Base-by-base conservation (phyloP, 352 stramenopile species). In the Pythium brachiatum region DNA sequence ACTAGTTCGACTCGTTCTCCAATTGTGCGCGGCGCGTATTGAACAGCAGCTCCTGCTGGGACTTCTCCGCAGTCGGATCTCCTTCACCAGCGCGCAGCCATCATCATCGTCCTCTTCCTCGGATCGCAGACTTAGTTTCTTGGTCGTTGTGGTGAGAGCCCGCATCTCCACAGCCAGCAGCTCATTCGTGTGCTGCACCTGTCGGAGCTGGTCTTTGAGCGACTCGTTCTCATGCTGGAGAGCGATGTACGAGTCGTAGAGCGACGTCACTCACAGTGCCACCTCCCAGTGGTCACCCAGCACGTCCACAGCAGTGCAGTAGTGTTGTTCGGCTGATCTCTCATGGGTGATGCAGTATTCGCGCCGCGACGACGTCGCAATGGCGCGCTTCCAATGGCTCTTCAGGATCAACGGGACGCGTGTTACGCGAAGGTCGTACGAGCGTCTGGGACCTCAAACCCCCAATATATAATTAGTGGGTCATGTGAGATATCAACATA, bases 191-290 rank as follows among this genome's bases (percentile, higher is more conserved):
- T 72, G 71, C 32, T 72, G 48, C 25, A 81, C 43, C 41, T 73
- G 46, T 2, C 46, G 31, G 15, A 78, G 53, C n/a, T 78, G 51
- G 11, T 57, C 66, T 7, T 76, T 72, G 13, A 86, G 62, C 50
- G 61, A 27, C 6, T 80, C 74, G 44, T 81, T 83, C 50, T 87
- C 78, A 23, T 76, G 69, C 64, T 90, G 76, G 27, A 90, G 34
- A 38, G 81, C 70, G 15, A 86, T 73, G 60, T 87, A 89, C 57
- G 83, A 81, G 52, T 92, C 81, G 62, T 88, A 90, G 18, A 92
- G 79, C 41, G 81, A 89, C 18, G 76, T 89, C 41, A 90, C 81
- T 41, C 81, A 89, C 21, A 89, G 78, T 41, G 78, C 83, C 58
- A 79, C 89, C 66, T 86, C 81, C 83, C 79, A 90, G 55, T 90